phyloP scores from a whole-genome alignment of 352 stramenopile genomes.

The Phytophthora sansomeana region DNA sequence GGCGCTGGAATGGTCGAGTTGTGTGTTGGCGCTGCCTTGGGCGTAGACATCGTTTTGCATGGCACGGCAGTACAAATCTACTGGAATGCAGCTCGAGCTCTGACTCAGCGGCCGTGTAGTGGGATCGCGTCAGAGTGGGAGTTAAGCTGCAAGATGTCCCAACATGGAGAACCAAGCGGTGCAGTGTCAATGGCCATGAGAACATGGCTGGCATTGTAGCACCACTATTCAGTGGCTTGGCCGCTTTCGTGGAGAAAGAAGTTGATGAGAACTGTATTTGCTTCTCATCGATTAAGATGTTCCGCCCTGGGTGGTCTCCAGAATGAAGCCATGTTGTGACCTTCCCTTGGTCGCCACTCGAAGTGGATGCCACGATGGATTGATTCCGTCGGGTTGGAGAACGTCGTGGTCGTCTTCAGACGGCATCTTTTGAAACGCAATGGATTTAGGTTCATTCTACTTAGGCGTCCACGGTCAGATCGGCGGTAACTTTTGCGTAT shows the following conservation, averaged over 20 bases:
- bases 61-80: not conserved
- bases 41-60: not conserved
- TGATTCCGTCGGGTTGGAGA: not conserved
- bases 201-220: no score
- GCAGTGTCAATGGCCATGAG: no score
- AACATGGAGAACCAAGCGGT: no score
- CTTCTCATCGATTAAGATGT: slow-evolving; percentile 16
- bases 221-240: not conserved
- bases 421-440: not conserved
- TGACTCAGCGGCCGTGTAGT: not conserved
- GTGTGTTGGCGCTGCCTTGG: no score
- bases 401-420: not conserved
- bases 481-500: slow-evolving; percentile 27
- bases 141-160: not conserved
- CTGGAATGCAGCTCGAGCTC: no score
- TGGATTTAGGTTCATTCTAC: slow-evolving; percentile 7
- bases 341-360: slow-evolving; percentile 3
- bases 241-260: not conserved
- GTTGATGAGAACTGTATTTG: no score
- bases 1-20: not conserved
- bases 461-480: slow-evolving; percentile 17
- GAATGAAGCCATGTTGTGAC: slow-evolving; percentile 1
- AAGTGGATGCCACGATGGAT: slow-evolving; percentile 6
- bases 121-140: slow-evolving; percentile 12
- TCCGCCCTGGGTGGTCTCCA: slow-evolving; percentile 20